Conservation (phyloP, 495 filamentous ascomycete species). For the Lasiosphaeria hispida region DNA sequence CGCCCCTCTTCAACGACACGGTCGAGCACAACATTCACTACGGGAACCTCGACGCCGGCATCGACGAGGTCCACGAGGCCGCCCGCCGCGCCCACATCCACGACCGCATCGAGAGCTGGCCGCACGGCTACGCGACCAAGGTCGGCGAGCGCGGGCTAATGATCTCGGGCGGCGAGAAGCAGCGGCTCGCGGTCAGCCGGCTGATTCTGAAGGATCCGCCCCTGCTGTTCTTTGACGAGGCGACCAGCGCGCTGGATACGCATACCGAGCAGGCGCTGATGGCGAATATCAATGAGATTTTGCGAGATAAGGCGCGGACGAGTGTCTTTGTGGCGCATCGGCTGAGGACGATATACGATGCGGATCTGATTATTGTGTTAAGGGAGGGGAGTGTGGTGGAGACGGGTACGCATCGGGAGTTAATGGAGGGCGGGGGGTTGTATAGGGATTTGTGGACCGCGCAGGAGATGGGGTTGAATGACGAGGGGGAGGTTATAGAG, state of each 20-base stretch:
- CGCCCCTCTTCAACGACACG: conserved; percentile 92
- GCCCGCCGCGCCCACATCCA: conserved; percentile 81
- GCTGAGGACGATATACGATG: conserved; percentile 89
- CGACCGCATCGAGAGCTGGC: conserved; percentile 72
- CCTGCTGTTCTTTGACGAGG: conserved; percentile 95
- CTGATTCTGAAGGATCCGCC: conserved; percentile 90
- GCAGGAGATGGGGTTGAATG: conserved; percentile 30
- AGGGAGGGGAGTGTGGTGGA: conserved; percentile 81
- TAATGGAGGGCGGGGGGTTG: conserved; percentile 75
- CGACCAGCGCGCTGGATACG: conserved; percentile 92
- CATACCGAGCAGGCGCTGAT: conserved; percentile 92
- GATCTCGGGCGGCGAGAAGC: conserved; percentile 97
- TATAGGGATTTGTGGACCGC: conserved; percentile 84
- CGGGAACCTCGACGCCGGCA: conserved; percentile 76
- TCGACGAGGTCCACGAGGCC: conserved; percentile 69
- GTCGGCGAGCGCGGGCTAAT: conserved; percentile 97
- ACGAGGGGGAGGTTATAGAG: conserved; percentile 16
- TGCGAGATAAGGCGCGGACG: conserved; percentile 83
- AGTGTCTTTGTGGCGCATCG: conserved; percentile 94
- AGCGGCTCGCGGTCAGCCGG: conserved; percentile 82
- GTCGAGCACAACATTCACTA: conserved; percentile 95
- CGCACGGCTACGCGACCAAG: conserved; percentile 85
- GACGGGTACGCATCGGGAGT: conserved; percentile 77
- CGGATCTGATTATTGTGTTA: conserved; percentile 90
- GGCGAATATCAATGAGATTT: conserved; percentile 88